Conservation (phyloP, 176 grass and related monocot species). For the Paspalum notatum region DNA sequence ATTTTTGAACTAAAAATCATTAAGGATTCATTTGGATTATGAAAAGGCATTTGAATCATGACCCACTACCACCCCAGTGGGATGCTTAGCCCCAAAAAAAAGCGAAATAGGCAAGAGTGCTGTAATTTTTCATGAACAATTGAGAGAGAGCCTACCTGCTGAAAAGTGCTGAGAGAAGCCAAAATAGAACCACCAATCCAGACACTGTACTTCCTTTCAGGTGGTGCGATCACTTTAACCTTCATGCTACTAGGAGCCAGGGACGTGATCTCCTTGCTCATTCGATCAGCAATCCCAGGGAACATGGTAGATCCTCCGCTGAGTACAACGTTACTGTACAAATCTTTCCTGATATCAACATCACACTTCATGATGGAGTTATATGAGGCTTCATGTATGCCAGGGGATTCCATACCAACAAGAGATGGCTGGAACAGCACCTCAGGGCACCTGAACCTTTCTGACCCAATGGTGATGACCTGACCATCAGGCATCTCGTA, state of each 20-base stretch:
- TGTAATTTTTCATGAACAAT: not conserved
- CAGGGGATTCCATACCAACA: conserved; percentile 77
- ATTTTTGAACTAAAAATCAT: no score
- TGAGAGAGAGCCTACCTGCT: conserved; percentile 58
- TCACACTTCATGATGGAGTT: conserved; percentile 94
- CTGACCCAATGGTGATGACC: conserved; percentile 78
- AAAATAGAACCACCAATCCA: conserved; percentile 94
- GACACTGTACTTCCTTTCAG: conserved; percentile 86
- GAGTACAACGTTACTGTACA: conserved; percentile 76
- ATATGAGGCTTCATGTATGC: conserved; percentile 80
- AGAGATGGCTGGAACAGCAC: conserved; percentile 85
- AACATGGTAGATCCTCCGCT: conserved; percentile 95
- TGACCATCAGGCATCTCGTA: conserved; percentile 93
- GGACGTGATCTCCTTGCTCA: conserved; percentile 82
- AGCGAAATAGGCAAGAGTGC: not conserved
- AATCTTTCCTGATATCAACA: conserved; percentile 82
- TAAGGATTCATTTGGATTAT: no score
- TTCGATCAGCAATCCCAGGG: conserved; percentile 79
- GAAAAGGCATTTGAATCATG: no score
- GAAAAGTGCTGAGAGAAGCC: conserved; percentile 82
- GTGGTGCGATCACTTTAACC: conserved; percentile 85
- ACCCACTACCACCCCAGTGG: no score
- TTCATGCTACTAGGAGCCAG: conserved; percentile 87
- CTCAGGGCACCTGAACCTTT: conserved; percentile 91
- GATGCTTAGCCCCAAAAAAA: not conserved